These are phyloP conservation scores for Thermoascus crustaceus DNA, from an alignment of 2,329 filamentous ascomycete species.

Conservation along the genomic window DNA sequence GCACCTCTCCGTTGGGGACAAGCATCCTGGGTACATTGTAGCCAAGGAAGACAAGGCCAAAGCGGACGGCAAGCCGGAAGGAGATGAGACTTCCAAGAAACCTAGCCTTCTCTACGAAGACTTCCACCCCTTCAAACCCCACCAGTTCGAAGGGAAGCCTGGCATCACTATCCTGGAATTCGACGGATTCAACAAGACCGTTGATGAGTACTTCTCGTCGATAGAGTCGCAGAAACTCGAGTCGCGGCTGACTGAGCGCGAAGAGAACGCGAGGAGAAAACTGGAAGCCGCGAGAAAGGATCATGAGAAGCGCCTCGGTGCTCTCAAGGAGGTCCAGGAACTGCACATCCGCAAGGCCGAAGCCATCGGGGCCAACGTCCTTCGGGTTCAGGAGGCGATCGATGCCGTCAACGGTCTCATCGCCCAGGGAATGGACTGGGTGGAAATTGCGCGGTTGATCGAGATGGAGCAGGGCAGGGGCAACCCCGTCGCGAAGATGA, in stretches of 20 bases:
- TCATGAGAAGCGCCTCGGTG: constrained; percentile 76
- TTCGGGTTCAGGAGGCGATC: constrained; percentile 85
- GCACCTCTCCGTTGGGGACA: constrained; percentile 57
- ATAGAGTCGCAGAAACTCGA: constrained; percentile 89
- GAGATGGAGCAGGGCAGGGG: constrained; percentile 72
- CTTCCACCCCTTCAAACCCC: constrained; percentile 84
- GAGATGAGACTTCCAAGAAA: constrained; percentile 27
- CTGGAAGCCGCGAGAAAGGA: constrained; percentile 76
- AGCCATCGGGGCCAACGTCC: constrained; percentile 82
- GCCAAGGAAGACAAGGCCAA: constrained; percentile 52
- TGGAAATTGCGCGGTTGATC: constrained; percentile 78
- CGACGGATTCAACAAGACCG: constrained; percentile 80
- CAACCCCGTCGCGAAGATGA: constrained; percentile 80
- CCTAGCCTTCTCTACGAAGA: constrained; percentile 70
- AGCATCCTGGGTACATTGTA: constrained; percentile 77
- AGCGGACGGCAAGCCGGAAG: constrained; percentile 28
- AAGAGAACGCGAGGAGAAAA: constrained; percentile 72
- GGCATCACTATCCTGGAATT: constrained; percentile 64
- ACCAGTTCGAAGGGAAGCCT: constrained; percentile 64
- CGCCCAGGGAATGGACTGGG: constrained; percentile 94
- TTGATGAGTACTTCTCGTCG: constrained; percentile 96
- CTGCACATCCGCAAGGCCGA: constrained; percentile 81
- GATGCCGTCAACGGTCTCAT: constrained; percentile 89
- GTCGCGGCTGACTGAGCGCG: constrained; percentile 70
- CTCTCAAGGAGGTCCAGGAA: constrained; percentile 70